Percentiles rank a stretch among this genome's conserved stretches.
phyloP scores from a whole-genome alignment of 2,329 filamentous ascomycete genomes.

The Ophiostoma ulmi region DNA sequence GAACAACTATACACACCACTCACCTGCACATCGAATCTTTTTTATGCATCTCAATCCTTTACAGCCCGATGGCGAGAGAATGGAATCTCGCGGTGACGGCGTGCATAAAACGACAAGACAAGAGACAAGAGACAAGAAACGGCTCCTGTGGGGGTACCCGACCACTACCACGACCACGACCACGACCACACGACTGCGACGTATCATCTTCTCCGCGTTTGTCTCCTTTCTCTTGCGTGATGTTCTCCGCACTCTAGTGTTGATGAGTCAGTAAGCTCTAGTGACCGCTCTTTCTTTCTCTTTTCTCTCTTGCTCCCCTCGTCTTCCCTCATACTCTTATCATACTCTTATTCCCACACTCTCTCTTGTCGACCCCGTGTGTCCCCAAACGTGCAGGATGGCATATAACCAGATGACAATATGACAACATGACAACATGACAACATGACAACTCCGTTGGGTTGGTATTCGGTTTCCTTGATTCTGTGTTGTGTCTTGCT shows the following conservation, averaged over 20 bases:
- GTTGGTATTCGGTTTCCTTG: too few species aligned
- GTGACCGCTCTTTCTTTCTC: not conserved
- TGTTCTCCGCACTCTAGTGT: slow-evolving; percentile 6
- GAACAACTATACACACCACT: not conserved
- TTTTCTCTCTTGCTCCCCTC: not conserved
- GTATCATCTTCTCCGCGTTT: not conserved
- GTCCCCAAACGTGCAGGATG: not conserved
- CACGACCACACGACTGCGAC: too few species aligned
- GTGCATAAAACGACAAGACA: not conserved
- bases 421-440: too few species aligned
- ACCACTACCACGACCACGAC: too few species aligned
- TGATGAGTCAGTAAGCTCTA: not conserved
- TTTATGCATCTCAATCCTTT: too few species aligned
- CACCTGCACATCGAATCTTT: too few species aligned
- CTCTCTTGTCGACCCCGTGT: not conserved
- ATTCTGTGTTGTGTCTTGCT: too few species aligned
- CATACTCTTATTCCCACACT: not conserved
- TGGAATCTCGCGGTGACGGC: too few species aligned
- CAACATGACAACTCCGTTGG: too few species aligned
- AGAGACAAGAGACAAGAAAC: not conserved
- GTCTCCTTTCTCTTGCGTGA: not conserved
- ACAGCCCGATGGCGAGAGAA: too few species aligned
- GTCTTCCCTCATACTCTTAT: not conserved
- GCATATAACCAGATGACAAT: too few species aligned
- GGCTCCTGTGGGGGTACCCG: not conserved